A percentile compares a stretch with the other conserved stretches of the same genome.
These are phyloP conservation scores for Gaeumannomyces sp. DNA, from an alignment of 2,329 filamentous ascomycete species.

Conservation along the genomic window DNA sequence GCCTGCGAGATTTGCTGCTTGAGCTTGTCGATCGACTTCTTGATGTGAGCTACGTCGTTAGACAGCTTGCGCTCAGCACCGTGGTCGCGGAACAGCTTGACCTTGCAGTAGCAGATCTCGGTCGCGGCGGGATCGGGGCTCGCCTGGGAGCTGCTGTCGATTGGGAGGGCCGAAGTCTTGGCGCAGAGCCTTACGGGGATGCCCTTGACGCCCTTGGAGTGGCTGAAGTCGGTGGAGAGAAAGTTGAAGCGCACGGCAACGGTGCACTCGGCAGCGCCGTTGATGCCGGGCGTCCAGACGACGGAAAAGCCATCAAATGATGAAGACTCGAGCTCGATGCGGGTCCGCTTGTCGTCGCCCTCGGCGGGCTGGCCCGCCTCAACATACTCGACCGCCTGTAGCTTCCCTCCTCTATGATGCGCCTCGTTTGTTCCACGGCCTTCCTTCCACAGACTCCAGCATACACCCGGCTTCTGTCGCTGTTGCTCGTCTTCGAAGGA, in stretches of 20 bases:
- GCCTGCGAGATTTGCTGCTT: constrained; percentile 87
- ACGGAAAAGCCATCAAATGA: constrained; percentile 95
- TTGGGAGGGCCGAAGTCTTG: constrained; percentile 67
- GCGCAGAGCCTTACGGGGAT: constrained; percentile 90
- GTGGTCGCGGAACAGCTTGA: constrained; percentile 94
- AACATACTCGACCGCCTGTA: constrained; percentile 93
- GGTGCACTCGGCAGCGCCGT: constrained; percentile 67
- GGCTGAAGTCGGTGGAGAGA: constrained; percentile 95
- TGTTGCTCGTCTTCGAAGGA: constrained; percentile 97
- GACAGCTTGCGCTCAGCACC: constrained; percentile 91
- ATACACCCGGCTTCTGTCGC: constrained; percentile 62
- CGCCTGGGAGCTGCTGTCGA: constrained; percentile 29
- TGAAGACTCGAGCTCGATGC: constrained; percentile 64
- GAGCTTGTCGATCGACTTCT: constrained; percentile 93
- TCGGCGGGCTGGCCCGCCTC: constrained; percentile 56
- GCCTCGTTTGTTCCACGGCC: constrained; percentile 93
- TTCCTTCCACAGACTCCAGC: constrained; percentile 88
- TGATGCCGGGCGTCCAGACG: constrained; percentile 71
- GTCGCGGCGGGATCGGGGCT: constrained; percentile 40
- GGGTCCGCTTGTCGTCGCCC: constrained; percentile 59
- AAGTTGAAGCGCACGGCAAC: constrained; percentile 97
- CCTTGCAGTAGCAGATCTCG: constrained; percentile 91
- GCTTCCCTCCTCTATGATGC: constrained; percentile 83
- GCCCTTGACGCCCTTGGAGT: constrained; percentile 97
- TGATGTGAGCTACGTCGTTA: constrained; percentile 90